Evolutionary conservation across 495 filamentous ascomycete species (phyloP), one percentile per base, ranked within the genome.

Genomic region (Penicillium turbatum): DNA sequence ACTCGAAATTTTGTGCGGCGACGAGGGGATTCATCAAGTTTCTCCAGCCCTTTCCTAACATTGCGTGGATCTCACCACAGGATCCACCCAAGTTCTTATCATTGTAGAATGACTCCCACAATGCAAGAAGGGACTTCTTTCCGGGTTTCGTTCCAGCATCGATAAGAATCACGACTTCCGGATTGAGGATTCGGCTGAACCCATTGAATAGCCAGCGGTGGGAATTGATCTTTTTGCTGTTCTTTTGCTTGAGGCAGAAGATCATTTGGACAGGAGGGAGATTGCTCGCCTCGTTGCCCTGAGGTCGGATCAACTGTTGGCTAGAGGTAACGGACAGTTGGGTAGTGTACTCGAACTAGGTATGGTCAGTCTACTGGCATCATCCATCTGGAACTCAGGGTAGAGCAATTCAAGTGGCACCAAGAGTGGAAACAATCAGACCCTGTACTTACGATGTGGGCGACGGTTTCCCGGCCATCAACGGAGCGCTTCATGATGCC

Each of bases 141-240:
- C 91, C 89, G 34, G 93, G 93, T 71, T 96, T 97, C 2, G 93
- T 98, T 68, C 93, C 93, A 10, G 92, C 93, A 72, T 98, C 93
- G 48, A 98, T 84, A 44, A 98, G 82, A 66, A 98, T 93, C 66
- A 90, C 93, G 51, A 98, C 85, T 72, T 98, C 93, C 15, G 93
- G 93, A 69, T 98, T 96, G 44, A 98, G 72, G 57, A 98, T 93
- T 58, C 92, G 87, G 53, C 91, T 90, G 69, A 98, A 97, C 16
- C 88, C 93, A 59, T 95, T 96, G 75, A 98, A 98, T 15, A 98
- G 79, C 93, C 93, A 98, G 70, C 93, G 80, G 66, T 98, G 93
- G 34, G 93, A 97, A 75, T 98, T 98, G 79, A 98, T 98, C 82
- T 98, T 98, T 76, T 98, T 97, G 78, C 82, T 92, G 78, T 98